Evolutionary conservation across 192 early-diverging fungal species (phyloP).

Genomic region (Rhizophagus prolifer): DNA sequence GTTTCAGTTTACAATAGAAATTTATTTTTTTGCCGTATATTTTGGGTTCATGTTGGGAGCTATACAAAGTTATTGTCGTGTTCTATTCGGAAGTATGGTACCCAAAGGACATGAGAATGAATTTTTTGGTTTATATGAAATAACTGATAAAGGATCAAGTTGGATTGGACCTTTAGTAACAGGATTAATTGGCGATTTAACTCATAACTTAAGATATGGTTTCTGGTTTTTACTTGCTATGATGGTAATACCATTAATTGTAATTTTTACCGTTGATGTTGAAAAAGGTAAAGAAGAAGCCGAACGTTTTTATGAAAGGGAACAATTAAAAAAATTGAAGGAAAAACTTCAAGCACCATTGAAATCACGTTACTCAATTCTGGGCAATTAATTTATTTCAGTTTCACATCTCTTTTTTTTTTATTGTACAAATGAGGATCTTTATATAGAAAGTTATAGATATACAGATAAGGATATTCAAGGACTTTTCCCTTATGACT

Average conservation of each 20-base stretch:
- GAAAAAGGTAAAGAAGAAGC: conserved; percentile 58
- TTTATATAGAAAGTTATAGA: too few species aligned
- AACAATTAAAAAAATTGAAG: not conserved
- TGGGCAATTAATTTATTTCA: too few species aligned
- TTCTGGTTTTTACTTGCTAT: conserved; percentile 56
- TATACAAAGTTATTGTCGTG: conserved; percentile 55
- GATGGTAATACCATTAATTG: conserved; percentile 50
- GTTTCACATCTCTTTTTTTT: too few species aligned
- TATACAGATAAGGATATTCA: too few species aligned
- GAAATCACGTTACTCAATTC: too few species aligned
- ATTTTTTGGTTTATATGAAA: conserved; percentile 71
- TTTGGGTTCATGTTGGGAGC: conserved; percentile 66
- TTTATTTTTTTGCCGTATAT: conserved; percentile 57
- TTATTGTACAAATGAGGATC: too few species aligned
- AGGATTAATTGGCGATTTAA: conserved; percentile 56
- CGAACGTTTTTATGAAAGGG: conserved; percentile 34
- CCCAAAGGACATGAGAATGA: conserved; percentile 66
- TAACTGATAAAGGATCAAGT: conserved; percentile 68
- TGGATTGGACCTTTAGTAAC: conserved; percentile 77
- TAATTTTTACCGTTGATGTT: conserved; percentile 57
- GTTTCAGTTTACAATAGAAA: conserved; percentile 50
- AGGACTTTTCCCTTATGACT: not conserved
- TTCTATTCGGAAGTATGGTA: conserved; percentile 61
- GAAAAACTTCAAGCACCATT: not conserved
- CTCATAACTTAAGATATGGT: conserved; percentile 54